Base-by-base conservation (phyloP, 2,329 filamentous ascomycete genomes). In the Thielaviopsis ethacetica region DNA sequence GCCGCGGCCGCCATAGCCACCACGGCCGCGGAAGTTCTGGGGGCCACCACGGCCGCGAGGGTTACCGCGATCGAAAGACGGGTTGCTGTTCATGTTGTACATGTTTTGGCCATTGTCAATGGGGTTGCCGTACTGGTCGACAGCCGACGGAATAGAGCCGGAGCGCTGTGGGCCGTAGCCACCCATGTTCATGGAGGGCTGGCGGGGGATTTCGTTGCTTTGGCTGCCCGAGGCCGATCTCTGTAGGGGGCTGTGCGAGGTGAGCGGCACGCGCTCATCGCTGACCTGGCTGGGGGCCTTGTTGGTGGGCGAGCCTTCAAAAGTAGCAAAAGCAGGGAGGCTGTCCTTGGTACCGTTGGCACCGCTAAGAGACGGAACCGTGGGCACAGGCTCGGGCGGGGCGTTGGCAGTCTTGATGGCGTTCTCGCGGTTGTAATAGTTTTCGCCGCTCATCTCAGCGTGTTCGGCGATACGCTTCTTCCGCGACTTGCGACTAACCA, bases 381-480 rank as follows among this genome's bases (percentile, higher is more conserved):
- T 78, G 57, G 83, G 71, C 21, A 81, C 81, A 7, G 83, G 79
- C 62, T 85, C 78, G 62, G 76, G 72, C 34, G 72, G 68, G 1
- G 72, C 69, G 2, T 71, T 69, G 47, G 71, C 66, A 41, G 75
- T 68, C 62, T 82, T 77, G 55, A 74, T 72, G 62, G 81, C 76
- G 44, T 74, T 77, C 70, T 85, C 81, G 61, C 84, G 79, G 66
- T 84, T 86, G 71, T 94, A 96, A 69, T 86, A 96, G 67, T 91
- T 93, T 66, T 93, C 84, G 27, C 91, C 91, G 68, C 88, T 97
- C 91, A 97, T 97, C 69, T 97, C 91, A 7, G 91, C 88, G 68
- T 97, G 95, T 70, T 94, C 87, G 2, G 84, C 89, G 68, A 97
- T 94, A 53, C 89, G 82, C 75, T 85, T 88, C 77, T 93, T 91